A percentile compares a stretch with the other conserved stretches of the same genome.
Conservation (phyloP, 176 grass and related monocot species). For the Puya raimondii region DNA sequence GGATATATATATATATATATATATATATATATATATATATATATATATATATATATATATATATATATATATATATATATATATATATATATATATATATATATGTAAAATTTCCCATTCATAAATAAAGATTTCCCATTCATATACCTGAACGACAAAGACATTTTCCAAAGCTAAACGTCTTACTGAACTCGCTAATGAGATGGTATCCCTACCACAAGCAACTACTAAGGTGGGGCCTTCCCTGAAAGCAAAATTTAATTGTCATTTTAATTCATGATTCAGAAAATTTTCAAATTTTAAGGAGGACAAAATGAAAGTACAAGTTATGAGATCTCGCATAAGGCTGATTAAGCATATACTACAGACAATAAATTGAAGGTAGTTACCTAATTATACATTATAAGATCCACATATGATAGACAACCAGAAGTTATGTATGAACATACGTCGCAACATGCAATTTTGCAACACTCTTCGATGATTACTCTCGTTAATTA, state of each 20-base stretch:
- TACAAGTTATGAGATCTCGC: neutral
- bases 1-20: neutral
- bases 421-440: too few species aligned
- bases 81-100: too few species aligned
- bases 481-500: too few species aligned
- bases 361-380: too few species aligned
- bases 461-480: too few species aligned
- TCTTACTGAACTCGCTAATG: constrained; percentile 76
- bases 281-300: neutral
- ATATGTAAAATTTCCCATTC: too few species aligned
- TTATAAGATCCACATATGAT: too few species aligned
- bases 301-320: constrained; percentile 12
- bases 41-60: too few species aligned
- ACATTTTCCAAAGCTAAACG: constrained; percentile 60
- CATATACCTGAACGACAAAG: constrained; percentile 82
- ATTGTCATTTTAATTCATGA: constrained; percentile 11
- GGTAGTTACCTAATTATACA: too few species aligned
- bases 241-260: constrained; percentile 46
- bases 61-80: neutral
- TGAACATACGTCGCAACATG: too few species aligned
- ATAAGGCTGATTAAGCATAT: neutral
- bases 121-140: neutral
- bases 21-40: too few species aligned
- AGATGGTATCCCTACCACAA: constrained; percentile 75
- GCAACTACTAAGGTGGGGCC: constrained; percentile 76